Conservation (phyloP, 768 basidiomycete species). For the Roridomyces roridus region DNA sequence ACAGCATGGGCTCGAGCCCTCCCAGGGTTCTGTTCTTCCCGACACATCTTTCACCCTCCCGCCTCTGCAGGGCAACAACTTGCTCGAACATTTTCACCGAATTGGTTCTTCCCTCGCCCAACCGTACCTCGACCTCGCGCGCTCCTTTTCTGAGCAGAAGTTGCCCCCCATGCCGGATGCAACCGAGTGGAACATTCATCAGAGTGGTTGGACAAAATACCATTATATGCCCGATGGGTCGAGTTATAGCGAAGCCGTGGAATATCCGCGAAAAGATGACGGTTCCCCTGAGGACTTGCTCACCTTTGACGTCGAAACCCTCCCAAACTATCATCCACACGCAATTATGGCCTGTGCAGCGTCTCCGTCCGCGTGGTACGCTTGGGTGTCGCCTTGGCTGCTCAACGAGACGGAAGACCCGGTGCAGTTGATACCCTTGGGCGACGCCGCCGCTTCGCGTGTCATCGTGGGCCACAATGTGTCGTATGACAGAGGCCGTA, state of each 20-base stretch:
- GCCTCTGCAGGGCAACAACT: conserved; percentile 76
- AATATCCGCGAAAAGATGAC: conserved; percentile 62
- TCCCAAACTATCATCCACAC: conserved; percentile 82
- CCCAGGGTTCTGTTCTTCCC: conserved; percentile 81
- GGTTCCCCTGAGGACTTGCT: conserved; percentile 75
- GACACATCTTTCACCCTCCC: conserved; percentile 85
- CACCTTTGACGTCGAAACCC: conserved; percentile 92
- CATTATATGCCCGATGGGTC: conserved; percentile 73
- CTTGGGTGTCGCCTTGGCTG: conserved; percentile 96
- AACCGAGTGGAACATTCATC: conserved; percentile 35
- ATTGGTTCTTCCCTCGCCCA: conserved; percentile 73
- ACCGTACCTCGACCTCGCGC: conserved; percentile 79
- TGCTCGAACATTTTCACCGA: conserved; percentile 89
- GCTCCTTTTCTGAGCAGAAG: conserved; percentile 53
- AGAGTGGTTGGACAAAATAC: conserved; percentile 93
- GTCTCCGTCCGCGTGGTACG: conserved; percentile 87
- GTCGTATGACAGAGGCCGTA: conserved; percentile 87
- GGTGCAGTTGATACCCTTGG: conserved; percentile 79
- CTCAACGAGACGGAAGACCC: conserved; percentile 60
- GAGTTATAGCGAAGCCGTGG: conserved; percentile 75
- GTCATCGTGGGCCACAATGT: conserved; percentile 94
- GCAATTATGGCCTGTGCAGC: conserved; percentile 91
- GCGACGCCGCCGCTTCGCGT: conserved; percentile 55
- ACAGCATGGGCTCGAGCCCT: conserved; percentile 82
- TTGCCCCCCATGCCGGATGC: conserved; percentile 65